Evolutionary conservation across 805 yeast species (phyloP), one percentile per base, ranked within the genome.

Genomic region (Danielia reshetovae): DNA sequence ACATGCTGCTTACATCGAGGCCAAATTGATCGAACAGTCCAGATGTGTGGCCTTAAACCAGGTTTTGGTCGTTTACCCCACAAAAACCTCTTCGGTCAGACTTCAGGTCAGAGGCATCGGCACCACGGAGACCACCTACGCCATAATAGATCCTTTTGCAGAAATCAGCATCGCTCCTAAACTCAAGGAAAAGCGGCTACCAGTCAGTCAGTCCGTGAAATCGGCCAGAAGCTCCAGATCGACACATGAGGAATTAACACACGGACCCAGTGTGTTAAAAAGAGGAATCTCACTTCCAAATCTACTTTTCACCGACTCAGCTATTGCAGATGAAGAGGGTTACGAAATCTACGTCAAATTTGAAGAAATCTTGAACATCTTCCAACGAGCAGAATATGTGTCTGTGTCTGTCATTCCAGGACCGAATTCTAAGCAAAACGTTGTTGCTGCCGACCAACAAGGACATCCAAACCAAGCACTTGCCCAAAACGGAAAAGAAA

Each of bases 151-250:
- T 2, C 77, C 83, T 0, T 73, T 73, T 38, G 74, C 88, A 14
- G 86, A 85, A 45, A 72, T 85, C 10, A 73, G 82, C 36, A 79
- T 90, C 18, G 86, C 94, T 5, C 97, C 97, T 3, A 65, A 59
- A 32, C 48, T 49, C 7, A 41, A 58, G 36, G 57, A 45, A 22
- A 57, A 55, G 36, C 55, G 55, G 27, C 37, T 51, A 16, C 17
- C 27, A 2, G 14, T 32, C 12, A 33, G 49, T 1, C 53, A 45
- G 18, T 38, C 61, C 42, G 29, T 55, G 12, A 50, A 45, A 45
- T 22, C 54, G 13, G 29, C 46, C 13, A 37, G 29, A 14, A 38
- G 43, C 33, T 10, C 29, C 12, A 40, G 37, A 18, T 24, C 40
- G 11, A 8, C 32, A 1, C 26, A 13, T n/a, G 61, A 65, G 36